Conservation (phyloP, 164 flowering plant species). For the Houttuynia cordata region DNA sequence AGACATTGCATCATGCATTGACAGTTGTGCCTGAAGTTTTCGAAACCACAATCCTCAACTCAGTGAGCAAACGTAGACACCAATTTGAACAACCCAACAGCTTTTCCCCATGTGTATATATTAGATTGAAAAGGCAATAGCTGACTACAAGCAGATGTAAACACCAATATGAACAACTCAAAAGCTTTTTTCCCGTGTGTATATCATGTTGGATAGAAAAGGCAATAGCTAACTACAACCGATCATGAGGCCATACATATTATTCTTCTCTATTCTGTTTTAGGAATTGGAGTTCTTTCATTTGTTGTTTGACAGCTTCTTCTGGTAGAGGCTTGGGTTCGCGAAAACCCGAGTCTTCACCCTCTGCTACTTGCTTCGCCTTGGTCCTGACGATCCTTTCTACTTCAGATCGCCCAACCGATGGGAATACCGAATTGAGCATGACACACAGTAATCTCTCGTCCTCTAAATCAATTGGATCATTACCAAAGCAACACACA, state of each 20-base stretch:
- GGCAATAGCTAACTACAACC: too few relatives aligned
- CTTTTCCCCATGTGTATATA: too few relatives aligned
- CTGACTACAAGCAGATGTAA: too few relatives aligned
- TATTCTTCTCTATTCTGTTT: conserved; percentile 37
- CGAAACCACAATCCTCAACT: too few relatives aligned
- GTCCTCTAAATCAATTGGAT: conserved; percentile 76
- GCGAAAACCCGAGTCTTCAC: conserved; percentile 26
- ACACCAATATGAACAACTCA: too few relatives aligned
- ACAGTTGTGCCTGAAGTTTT: too few relatives aligned
- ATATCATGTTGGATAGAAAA: too few relatives aligned
- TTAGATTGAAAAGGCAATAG: too few relatives aligned
- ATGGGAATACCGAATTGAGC: conserved; percentile 72
- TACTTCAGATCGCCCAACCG: conserved; percentile 40
- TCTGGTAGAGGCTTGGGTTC: conserved; percentile 52
- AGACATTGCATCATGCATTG: too few relatives aligned
- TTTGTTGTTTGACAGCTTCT: conserved; percentile 67
- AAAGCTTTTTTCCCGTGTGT: too few relatives aligned
- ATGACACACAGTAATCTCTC: conserved; percentile 43
- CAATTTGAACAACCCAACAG: too few relatives aligned
- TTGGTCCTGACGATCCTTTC: conserved; percentile 47
- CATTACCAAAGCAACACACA: conserved; percentile 61
- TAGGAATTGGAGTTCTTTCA: conserved; percentile 85
- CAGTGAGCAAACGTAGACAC: too few relatives aligned
- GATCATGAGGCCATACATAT: not conserved
- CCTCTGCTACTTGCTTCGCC: conserved; percentile 47